Evolutionary conservation across 2,329 filamentous ascomycete genomes (phyloP), one percentile per base, ranked within the genome.

Genomic region (Colletotrichum sp.): DNA sequence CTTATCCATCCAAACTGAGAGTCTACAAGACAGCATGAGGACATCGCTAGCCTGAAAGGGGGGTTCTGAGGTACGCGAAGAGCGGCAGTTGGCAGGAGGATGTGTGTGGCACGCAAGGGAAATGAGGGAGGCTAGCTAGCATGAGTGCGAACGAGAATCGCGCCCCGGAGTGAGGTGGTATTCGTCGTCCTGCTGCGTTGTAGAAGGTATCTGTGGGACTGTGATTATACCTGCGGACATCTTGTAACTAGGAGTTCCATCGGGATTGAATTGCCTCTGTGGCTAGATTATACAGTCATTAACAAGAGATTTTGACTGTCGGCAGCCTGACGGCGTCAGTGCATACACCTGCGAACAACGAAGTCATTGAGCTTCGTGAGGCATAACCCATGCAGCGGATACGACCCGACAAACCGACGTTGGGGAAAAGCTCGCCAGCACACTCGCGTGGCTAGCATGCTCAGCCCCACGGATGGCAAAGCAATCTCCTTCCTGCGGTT

Each of bases 221-320:
- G 49, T 71, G 59, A 66, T 68, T 69, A 69, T 68, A 65, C 74
- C 70, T 73, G 70, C 64, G 59, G 59, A 69, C 64, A 71, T 68
- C 26, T 69, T 72, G 59, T 72, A 44, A 59, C 34, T 36, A 39
- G 70, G 70, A 69, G 71, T 65, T 69, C 44, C 64, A 60, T 68
- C 60, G 71, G 70, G 59, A 65, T 74, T 55, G 59, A 39, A 16
- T 73, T 69, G 64, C 65, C 65, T 65, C 49, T 68, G 34, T 28
- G 71, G 74, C 71, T 74, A 76, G 70, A 74, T 44, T 67, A 65
- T 52, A 60, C 18, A 65, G 70, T 69, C 64, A 74, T 32, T 39
- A 49, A 76, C 30, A 73, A 34, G 68, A 52, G 59, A 73, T 60
- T 24, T 59, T 62, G 71, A 65, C 57, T 59, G 30, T 28, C 30